Base-by-base conservation (phyloP, 176 grass and related monocot species). In the Triticum timopheevii region DNA sequence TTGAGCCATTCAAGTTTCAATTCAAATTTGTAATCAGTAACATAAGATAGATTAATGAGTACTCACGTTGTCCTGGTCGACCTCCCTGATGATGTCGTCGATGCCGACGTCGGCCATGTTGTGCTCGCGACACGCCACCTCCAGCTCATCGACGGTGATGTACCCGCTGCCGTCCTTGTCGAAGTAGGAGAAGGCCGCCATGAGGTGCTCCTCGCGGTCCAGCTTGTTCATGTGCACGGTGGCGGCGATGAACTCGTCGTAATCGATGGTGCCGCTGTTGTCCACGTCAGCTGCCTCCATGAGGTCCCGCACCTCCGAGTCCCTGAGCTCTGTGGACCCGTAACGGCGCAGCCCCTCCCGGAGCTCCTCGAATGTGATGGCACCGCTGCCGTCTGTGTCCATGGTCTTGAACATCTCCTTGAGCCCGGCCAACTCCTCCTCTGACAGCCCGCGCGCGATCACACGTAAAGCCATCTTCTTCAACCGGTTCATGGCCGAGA, bases 161-260 rank as follows among this genome's bases (percentile, higher is more conserved):
- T 89, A 98, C 0, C 88, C 87, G 79, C 92, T 98, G 83, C 73
- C 84, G 59, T 98, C 91, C 91, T 92, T 95, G 84, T 98, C 96
- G 70, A 98, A 98, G 91, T 88, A 95, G 31, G 86, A 74, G 87
- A 95, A 95, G 1, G 90, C 93, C 0, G 88, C 81, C 2, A 73
- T 77, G 25, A 95, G 85, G 83, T 95, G 93, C 78, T 95, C 93
- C 87, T 95, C 93, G 1, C 90, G 88, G 11, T 95, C 90, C 0
- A 95, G 93, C 80, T 95, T 95, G 81, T 92, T 95, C 61, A 95
- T 80, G 79, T 95, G 93, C 22, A 95, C 81, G 6, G 93, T 95
- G 20, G 91, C 88, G 0, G 90, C 93, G 65, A 95, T 87, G 79
- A 95, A 95, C 78, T 95, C 93, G 81, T 86, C 84, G 22, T 95